Conservation (phyloP, 441 rosid genomes). For the Gossypium davidsonii region DNA sequence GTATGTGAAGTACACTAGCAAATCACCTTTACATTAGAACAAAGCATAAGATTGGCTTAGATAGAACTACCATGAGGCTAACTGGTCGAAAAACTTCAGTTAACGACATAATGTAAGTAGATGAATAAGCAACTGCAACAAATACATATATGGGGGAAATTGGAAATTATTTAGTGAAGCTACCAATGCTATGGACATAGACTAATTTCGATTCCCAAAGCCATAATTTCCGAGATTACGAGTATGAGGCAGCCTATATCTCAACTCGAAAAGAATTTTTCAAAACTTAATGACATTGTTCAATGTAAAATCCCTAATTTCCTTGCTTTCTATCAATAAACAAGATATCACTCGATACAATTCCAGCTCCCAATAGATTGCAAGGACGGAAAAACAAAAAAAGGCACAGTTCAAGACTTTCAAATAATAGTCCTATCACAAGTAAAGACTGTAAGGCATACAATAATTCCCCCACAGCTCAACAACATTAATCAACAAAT, state of each 20-base stretch:
- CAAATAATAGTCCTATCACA: too few relatives aligned
- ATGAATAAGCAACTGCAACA: neutral
- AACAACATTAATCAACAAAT: neutral
- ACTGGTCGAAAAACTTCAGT: neutral
- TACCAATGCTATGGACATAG: neutral
- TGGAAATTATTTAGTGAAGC: neutral
- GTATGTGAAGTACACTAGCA: neutral
- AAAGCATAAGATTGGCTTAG: neutral
- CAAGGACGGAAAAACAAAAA: neutral
- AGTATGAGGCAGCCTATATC: neutral
- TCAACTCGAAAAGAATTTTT: neutral
- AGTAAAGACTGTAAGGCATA: too few relatives aligned
- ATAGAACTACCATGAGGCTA: neutral
- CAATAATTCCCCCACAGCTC: too few relatives aligned
- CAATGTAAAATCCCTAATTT: neutral
- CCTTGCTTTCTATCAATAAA: neutral
- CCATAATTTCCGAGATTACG: neutral
- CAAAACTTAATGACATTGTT: neutral
- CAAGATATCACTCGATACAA: neutral
- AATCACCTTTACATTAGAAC: neutral
- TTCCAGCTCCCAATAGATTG: neutral
- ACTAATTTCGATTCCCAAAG: neutral
- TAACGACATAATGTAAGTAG: neutral
- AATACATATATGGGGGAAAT: neutral
- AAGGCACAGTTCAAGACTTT: neutral